Conservation (phyloP, 306 rosid genomes). For the Rosa multiflora region DNA sequence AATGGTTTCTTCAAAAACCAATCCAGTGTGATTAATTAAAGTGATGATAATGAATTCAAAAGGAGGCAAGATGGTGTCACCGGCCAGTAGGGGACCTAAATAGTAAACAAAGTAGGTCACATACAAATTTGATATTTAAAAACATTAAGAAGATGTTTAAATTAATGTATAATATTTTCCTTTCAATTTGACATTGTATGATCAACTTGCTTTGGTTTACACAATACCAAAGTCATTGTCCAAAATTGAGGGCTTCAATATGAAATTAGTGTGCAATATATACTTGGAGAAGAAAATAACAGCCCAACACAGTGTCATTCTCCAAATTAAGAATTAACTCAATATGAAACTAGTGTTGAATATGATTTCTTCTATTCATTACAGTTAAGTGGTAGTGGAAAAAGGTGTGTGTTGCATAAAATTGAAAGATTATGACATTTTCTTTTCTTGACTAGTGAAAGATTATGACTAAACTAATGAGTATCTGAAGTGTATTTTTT, state of each 20-base stretch:
- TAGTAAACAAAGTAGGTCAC: not conserved
- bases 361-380: not conserved
- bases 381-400: slow-evolving; percentile 8
- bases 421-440: slow-evolving; percentile 4
- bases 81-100: not conserved
- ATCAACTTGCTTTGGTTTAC: not conserved
- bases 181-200: slow-evolving; percentile 3
- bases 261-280: slow-evolving; percentile 17
- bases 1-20: not conserved
- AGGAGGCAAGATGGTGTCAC: not conserved
- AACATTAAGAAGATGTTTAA: slow-evolving; percentile 1
- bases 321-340: not conserved
- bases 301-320: not conserved
- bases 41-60: not conserved
- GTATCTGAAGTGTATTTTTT: not conserved
- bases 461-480: not conserved
- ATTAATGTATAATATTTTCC: not conserved
- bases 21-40: not conserved
- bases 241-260: slow-evolving; percentile 7
- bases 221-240: slow-evolving; percentile 12
- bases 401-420: slow-evolving; percentile 7
- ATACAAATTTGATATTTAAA: not conserved
- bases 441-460: not conserved
- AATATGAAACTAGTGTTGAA: slow-evolving; percentile 20
- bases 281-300: slow-evolving; percentile 10